Evolutionary conservation across 768 basidiomycete species (phyloP).

Genomic region (Kwoniella sp.): DNA sequence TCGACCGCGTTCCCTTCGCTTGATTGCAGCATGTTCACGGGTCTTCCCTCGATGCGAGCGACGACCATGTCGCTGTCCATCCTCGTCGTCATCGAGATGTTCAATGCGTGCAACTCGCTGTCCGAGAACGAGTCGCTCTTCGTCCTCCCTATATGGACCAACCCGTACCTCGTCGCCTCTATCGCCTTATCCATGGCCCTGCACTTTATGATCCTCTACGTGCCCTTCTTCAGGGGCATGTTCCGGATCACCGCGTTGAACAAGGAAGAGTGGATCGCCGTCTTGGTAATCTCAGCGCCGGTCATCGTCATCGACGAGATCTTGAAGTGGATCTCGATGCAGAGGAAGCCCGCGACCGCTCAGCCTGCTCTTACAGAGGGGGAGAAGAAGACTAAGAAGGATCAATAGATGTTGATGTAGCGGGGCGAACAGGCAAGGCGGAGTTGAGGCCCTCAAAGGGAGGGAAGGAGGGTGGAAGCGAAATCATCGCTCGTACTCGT

Average conservation of each 20-base stretch:
- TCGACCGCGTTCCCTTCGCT: constrained; percentile 78
- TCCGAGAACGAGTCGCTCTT: constrained; percentile 95
- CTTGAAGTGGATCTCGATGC: constrained; percentile 66
- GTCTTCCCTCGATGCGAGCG: constrained; percentile 78
- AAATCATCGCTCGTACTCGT: too few relatives aligned
- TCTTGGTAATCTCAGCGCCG: constrained; percentile 81
- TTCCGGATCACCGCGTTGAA: constrained; percentile 94
- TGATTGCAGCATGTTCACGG: constrained; percentile 94
- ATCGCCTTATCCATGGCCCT: constrained; percentile 88
- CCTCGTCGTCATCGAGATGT: constrained; percentile 67
- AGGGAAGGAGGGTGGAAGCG: too few relatives aligned
- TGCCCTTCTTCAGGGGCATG: constrained; percentile 88
- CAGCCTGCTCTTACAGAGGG: constrained; percentile 14
- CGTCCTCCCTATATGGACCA: constrained; percentile 87
- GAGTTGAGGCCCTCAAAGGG: background rate
- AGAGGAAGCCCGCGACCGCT: background rate
- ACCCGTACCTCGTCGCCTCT: constrained; percentile 85
- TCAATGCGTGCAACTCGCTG: constrained; percentile 71
- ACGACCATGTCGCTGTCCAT: constrained; percentile 97
- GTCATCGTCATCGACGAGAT: constrained; percentile 88
- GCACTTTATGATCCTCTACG: constrained; percentile 93
- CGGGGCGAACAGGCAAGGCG: background rate
- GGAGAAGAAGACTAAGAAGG: background rate
- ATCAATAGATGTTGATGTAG: background rate
- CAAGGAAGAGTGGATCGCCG: constrained; percentile 93